Percentiles rank a stretch among this genome's conserved stretches.
phyloP scores from a whole-genome alignment of 2,329 filamentous ascomycete species.

The Arthrobotrys pseudoclavata region DNA sequence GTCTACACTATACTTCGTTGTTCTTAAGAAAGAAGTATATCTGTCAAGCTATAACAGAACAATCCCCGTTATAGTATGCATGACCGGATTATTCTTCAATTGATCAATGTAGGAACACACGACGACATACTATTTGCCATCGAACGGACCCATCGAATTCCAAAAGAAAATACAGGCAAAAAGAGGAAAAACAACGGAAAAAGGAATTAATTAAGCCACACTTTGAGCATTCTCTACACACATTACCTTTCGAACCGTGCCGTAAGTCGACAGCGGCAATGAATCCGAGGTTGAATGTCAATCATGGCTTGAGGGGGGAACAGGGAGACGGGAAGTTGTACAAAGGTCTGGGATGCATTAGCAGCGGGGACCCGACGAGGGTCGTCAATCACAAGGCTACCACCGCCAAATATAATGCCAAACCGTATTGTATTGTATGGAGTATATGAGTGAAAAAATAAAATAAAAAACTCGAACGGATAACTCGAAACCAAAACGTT shows the following conservation, averaged over 20 bases:
- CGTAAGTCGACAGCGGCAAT: slow-evolving; percentile 37
- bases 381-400: slow-evolving; percentile 13
- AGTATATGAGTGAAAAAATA: slow-evolving; percentile 19
- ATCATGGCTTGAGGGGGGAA: slow-evolving; percentile 16
- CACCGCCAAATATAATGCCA: slow-evolving; percentile 28
- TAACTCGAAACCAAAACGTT: slow-evolving; percentile 12
- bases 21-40: slow-evolving; percentile 22
- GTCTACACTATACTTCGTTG: slow-evolving; percentile 25
- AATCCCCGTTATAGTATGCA: slow-evolving; percentile 53
- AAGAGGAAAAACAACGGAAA: neutral
- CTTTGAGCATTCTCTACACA: neutral
- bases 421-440: slow-evolving; percentile 26
- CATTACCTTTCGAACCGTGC: slow-evolving; percentile 6
- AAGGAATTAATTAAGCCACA: slow-evolving; percentile 4
- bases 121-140: slow-evolving; percentile 31
- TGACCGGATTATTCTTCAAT: slow-evolving; percentile 49
- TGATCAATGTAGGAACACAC: slow-evolving; percentile 23
- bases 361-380: slow-evolving; percentile 23
- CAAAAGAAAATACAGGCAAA: slow-evolving; percentile 33
- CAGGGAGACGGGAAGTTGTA: slow-evolving; percentile 30
- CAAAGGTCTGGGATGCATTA: slow-evolving; percentile 28
- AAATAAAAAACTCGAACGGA: slow-evolving; percentile 4
- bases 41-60: slow-evolving; percentile 35
- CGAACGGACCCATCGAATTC: slow-evolving; percentile 11
- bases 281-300: slow-evolving; percentile 44